phyloP scores from a whole-genome alignment of 371 early-diverging fungal species.

The Choanephora cucurbitarum region DNA sequence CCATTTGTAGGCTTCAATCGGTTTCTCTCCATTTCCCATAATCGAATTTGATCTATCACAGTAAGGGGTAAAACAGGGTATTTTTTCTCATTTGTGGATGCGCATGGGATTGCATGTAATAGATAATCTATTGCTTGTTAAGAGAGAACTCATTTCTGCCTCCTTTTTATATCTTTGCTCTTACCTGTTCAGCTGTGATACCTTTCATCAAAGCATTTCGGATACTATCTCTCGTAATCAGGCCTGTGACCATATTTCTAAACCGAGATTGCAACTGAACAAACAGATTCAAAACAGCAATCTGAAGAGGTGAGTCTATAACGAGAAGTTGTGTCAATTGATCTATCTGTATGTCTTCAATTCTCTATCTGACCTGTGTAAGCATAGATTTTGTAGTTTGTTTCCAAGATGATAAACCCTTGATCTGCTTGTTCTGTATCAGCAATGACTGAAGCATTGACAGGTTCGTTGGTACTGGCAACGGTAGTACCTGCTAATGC shows the following conservation, averaged over 20 bases:
- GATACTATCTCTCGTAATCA: slow-evolving; percentile 92
- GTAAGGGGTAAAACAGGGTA: slow-evolving; percentile 89
- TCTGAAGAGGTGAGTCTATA: slow-evolving; percentile 91
- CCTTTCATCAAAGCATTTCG: slow-evolving; percentile 89
- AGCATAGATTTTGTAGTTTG: slow-evolving; percentile 94
- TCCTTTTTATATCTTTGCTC: too few relatives aligned
- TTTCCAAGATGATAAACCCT: slow-evolving; percentile 87
- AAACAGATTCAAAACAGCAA: slow-evolving; percentile 95
- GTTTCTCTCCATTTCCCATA: slow-evolving; percentile 98
- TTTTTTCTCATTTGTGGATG: slow-evolving; percentile 90
- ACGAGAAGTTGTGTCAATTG: too few relatives aligned
- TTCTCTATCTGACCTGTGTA: slow-evolving; percentile 75
- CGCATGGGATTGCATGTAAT: slow-evolving; percentile 87
- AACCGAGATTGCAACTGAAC: slow-evolving; percentile 84
- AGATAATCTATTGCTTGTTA: slow-evolving; percentile 65
- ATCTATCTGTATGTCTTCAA: too few relatives aligned
- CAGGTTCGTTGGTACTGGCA: slow-evolving; percentile 20
- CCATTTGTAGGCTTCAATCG: slow-evolving; percentile 61
- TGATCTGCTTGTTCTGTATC: slow-evolving; percentile 57
- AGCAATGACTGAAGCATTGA: slow-evolving; percentile 24
- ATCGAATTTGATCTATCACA: slow-evolving; percentile 94
- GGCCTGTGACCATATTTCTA: slow-evolving; percentile 94
- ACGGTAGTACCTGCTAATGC: slow-evolving; percentile 32
- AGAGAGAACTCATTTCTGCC: background rate
- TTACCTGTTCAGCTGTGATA: slow-evolving; percentile 94